Percentiles rank a stretch among this genome's conserved stretches.
phyloP scores from a whole-genome alignment of 78 protist species.

The Monocercomonoides exilis region DNA sequence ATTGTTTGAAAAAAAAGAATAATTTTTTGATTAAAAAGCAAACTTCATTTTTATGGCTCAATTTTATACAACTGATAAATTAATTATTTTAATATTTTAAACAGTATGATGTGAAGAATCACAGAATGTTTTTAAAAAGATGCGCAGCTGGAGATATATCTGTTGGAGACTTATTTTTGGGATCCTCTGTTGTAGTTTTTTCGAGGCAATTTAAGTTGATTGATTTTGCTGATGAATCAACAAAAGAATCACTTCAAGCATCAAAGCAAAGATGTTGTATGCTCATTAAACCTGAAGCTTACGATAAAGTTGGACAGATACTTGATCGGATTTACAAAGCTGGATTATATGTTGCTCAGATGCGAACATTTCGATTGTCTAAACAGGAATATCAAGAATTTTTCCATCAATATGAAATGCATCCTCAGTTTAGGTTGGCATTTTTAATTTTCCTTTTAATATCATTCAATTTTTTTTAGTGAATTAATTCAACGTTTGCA shows the following conservation, averaged over 20 bases:
- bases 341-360: background rate
- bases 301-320: background rate
- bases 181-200: background rate
- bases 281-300: background rate
- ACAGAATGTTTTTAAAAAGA: background rate
- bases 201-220: background rate
- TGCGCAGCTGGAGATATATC: background rate
- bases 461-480: background rate
- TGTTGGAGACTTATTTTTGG: background rate
- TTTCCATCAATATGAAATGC: background rate
- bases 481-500: background rate
- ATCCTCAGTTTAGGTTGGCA: background rate
- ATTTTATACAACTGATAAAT: too few species aligned
- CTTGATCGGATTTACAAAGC: background rate
- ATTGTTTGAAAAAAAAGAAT: too few species aligned
- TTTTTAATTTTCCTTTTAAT: background rate
- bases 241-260: background rate
- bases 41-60: too few species aligned
- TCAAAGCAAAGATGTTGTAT: background rate
- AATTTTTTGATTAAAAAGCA: too few species aligned
- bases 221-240: background rate
- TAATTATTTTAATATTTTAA: too few species aligned
- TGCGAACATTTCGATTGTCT: background rate
- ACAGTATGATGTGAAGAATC: background rate
- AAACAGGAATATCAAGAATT: background rate